phyloP scores from a whole-genome alignment of 2,329 filamentous ascomycete species.

The Cadophora luteo-olivacea region DNA sequence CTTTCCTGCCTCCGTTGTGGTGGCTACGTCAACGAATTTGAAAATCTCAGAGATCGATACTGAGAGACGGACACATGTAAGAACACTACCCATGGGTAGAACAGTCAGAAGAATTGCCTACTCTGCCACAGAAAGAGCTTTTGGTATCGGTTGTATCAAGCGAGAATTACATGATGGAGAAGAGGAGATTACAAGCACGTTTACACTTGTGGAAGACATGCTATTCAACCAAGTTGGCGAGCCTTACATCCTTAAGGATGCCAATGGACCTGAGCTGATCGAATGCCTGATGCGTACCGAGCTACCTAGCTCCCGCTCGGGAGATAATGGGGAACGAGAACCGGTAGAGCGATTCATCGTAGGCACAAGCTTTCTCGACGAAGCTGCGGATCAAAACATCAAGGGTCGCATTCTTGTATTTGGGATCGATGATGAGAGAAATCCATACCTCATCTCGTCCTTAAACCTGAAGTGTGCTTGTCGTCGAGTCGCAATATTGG shows the following conservation, averaged over 20 bases:
- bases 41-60: constrained; percentile 83
- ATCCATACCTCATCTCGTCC: constrained; percentile 74
- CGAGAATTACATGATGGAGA: constrained; percentile 73
- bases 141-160: constrained; percentile 86
- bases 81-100: constrained; percentile 77
- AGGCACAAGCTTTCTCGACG: constrained; percentile 78
- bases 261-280: constrained; percentile 70
- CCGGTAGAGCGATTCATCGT: constrained; percentile 84
- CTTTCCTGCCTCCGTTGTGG: constrained; percentile 80
- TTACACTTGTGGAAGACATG: constrained; percentile 90
- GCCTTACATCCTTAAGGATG: constrained; percentile 66
- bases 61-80: constrained; percentile 87
- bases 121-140: constrained; percentile 77
- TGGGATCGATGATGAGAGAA: constrained; percentile 77
- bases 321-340: constrained; percentile 49
- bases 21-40: constrained; percentile 79
- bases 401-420: constrained; percentile 84
- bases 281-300: constrained; percentile 84
- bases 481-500: constrained; percentile 76
- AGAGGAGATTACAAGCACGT: constrained; percentile 80
- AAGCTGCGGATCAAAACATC: constrained; percentile 57
- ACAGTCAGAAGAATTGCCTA: constrained; percentile 90
- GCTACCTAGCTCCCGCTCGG: constrained; percentile 59
- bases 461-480: constrained; percentile 80
- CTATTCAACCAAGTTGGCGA: constrained; percentile 79